Evolutionary conservation across 768 basidiomycete species (phyloP), one percentile per base, ranked within the genome.

Genomic region (Termitomyces sp.): DNA sequence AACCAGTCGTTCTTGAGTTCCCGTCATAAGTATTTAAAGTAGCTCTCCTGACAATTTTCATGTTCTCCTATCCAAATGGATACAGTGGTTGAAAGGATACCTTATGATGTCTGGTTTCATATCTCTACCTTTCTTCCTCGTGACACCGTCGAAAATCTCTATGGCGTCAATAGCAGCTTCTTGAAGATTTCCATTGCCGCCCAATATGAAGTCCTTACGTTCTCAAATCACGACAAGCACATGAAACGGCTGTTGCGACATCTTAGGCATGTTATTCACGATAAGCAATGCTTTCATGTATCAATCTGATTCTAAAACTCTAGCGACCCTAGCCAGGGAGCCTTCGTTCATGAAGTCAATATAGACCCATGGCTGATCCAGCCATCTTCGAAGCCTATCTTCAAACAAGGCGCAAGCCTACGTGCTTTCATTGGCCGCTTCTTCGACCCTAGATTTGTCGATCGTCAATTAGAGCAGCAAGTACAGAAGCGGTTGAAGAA

Each of bases 281-380:
- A 47, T 15, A 19, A 19, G 14, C 55, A 22, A 53, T 57, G n/a
- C 11, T 22, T 46, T 40, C 10, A 32, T 32, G 30, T 55, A 22
- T 35, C 37, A 8, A 9, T 26, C 40, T 51, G 34, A 40, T 17
- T 40, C 14, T 30, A 2, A 34, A 43, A 43, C 35, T 34, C 22
- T 51, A 71, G 70, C 43, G 61, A 71, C 61, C 66, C 45, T 8
- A 64, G 66, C 12, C 47, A 55, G 17, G 68, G 68, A 14, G 48
- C 56, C 6, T 58, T 68, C 35, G 74, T 77, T 21, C 71, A 65
- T 40, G 60, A 67, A 30, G 62, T 78, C 54, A 62, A 57, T 22
- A 67, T 79, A 34, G 61, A 66, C 44, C 77, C 77, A 24, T 78
- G 76, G 77, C 62, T 69, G 22, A 68, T 77, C 14, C 66, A 69